phyloP scores from a whole-genome alignment of 2,329 filamentous ascomycete genomes.

The Diaporthe vaccinii region DNA sequence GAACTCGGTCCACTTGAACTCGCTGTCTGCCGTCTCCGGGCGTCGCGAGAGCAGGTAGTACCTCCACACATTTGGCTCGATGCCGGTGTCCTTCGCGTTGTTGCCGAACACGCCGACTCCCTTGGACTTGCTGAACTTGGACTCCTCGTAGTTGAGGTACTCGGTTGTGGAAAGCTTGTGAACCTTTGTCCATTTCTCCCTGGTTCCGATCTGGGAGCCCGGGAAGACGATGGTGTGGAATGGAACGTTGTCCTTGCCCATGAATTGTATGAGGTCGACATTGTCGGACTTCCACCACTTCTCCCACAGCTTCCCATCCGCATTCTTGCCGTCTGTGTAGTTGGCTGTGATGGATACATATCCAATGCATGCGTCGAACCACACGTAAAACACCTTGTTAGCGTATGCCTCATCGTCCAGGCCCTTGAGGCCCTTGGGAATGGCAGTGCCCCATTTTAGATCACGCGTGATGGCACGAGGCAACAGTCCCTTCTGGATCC shows the following conservation, averaged over 20 bases:
- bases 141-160: slow-evolving; percentile 88
- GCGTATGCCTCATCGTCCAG: slow-evolving; percentile 68
- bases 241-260: slow-evolving; percentile 88
- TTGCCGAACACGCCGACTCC: slow-evolving; percentile 93
- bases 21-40: slow-evolving; percentile 79
- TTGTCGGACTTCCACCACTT: slow-evolving; percentile 94
- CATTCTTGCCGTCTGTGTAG: slow-evolving; percentile 74
- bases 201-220: slow-evolving; percentile 85
- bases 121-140: slow-evolving; percentile 94
- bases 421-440: slow-evolving; percentile 62
- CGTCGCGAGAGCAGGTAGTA: slow-evolving; percentile 81
- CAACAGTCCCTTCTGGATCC: slow-evolving; percentile 87
- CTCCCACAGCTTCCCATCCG: slow-evolving; percentile 79
- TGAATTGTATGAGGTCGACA: slow-evolving; percentile 92
- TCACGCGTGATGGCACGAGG: slow-evolving; percentile 92
- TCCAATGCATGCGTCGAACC: slow-evolving; percentile 82
- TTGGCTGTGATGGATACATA: slow-evolving; percentile 96
- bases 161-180: slow-evolving; percentile 92
- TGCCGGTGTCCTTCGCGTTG: slow-evolving; percentile 87
- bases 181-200: slow-evolving; percentile 89
- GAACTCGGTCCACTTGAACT: slow-evolving; percentile 81
- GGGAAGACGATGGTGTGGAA: slow-evolving; percentile 96
- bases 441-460: slow-evolving; percentile 85
- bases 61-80: slow-evolving; percentile 83
- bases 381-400: slow-evolving; percentile 86